Evolutionary conservation across 371 early-diverging fungal genomes (phyloP), one percentile per base, ranked within the genome.

Genomic region (Mucor irregularis): DNA sequence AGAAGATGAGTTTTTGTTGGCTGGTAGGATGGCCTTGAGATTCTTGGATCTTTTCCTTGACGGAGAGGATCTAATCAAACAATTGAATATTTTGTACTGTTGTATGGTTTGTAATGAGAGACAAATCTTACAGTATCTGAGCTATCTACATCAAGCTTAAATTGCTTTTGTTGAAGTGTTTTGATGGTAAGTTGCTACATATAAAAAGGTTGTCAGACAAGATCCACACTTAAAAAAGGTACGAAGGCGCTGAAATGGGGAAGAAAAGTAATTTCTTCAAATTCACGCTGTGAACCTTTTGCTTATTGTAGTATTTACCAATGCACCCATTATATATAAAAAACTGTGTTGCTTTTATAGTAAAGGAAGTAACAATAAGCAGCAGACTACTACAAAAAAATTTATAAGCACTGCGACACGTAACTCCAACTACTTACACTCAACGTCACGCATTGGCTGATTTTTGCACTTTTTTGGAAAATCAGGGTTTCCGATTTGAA

Each of bases 1-100:
- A 84, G 62, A 80, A 91, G 58, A 96, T 95, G 14, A 96, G 82
- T 71, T 97, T 96, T 69, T 94, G 96, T 35, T 78, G 66, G 37
- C 71, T 73, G 17, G 85, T 88, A 1, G 86, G 77, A 66, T 82
- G 84, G 6, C 88, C 89, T 62, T 93, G 84, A 14, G 63, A 52
- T 56, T 82, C 64, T 61, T 86, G 82, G 62, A 97, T 87, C 76
- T 89, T 85, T 55, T 82, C 71, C 66, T 97, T 97, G 48, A 96
- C 78, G 16, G 79, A 66, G 24, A 78, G 77, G 49, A 92, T 76
- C 86, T 89, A 67, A 14, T 3, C 13, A 9, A 37, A 21, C 22
- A 13, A 8, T 13, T 47, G 11, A 38, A 21, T 34, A 25, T 10
- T 13, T 19, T 16, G 28, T 47, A n/a, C 30, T 17, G 30, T 40